These are phyloP conservation scores for Fusarium bulbicola DNA, from an alignment of 2,329 filamentous ascomycete species.

Conservation along the genomic window DNA sequence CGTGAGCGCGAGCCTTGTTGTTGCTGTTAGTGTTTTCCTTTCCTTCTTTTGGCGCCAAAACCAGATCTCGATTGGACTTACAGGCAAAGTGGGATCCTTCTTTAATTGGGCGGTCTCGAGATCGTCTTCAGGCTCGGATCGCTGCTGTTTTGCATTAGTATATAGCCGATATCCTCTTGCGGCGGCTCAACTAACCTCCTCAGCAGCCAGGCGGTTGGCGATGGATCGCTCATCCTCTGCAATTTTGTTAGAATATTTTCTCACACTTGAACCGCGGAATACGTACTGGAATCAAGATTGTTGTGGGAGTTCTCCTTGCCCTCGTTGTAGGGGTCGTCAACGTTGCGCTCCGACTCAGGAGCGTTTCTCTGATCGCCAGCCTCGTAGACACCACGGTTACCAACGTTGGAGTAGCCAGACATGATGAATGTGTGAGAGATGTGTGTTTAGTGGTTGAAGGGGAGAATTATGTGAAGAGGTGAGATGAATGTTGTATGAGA, in stretches of 20 bases:
- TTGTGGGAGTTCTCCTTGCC: slow-evolving; percentile 75
- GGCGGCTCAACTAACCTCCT: slow-evolving; percentile 57
- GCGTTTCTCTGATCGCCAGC: slow-evolving; percentile 78
- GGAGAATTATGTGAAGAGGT: neutral
- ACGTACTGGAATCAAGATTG: slow-evolving; percentile 75
- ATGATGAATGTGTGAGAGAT: slow-evolving; percentile 36
- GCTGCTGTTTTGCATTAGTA: slow-evolving; percentile 26
- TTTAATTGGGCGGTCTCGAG: slow-evolving; percentile 55
- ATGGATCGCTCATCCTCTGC: slow-evolving; percentile 76
- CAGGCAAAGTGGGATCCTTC: slow-evolving; percentile 69
- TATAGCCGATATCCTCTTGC: neutral
- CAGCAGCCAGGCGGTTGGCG: slow-evolving; percentile 74
- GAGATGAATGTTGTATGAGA: neutral
- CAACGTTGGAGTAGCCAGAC: slow-evolving; percentile 69
- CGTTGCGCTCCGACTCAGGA: slow-evolving; percentile 60
- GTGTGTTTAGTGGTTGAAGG: neutral
- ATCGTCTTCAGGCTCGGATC: slow-evolving; percentile 57
- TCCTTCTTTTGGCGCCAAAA: neutral
- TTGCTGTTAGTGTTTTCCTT: neutral
- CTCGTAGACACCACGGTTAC: slow-evolving; percentile 73
- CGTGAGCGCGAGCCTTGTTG: slow-evolving; percentile 69
- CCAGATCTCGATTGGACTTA: slow-evolving; percentile 46
- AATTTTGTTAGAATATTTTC: slow-evolving; percentile 50
- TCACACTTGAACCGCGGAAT: neutral
- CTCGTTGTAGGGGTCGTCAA: slow-evolving; percentile 72